Base-by-base conservation (phyloP, 305 asterid genomes). In the Fraxinus sp. region DNA sequence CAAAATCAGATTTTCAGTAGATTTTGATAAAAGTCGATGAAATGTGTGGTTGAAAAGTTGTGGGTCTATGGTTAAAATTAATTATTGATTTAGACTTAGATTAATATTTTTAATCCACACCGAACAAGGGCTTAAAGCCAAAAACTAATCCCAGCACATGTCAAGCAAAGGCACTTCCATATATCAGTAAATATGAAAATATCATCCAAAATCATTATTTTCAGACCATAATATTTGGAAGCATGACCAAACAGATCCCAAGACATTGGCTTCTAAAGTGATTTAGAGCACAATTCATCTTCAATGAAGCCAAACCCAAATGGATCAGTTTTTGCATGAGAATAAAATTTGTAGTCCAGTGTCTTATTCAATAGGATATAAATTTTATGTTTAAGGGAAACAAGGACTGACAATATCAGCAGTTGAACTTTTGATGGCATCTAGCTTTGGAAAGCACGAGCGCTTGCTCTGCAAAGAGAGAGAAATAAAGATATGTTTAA, bases 361-460 rank as follows among this genome's bases (percentile, higher is more conserved):
- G 41, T 14, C 16, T 26, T 68, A 26, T 68, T 28, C 3, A 3
- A 68, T 64, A 68, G 75, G 30, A 68, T 30, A 68, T 66, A 13
- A 66, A 66, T 26, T 66, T 64, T 68, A 26, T n/a, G 39, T 72
- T 71, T 43, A 74, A 77, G 74, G 64, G 70, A 71, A 77, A 81
- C 18, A 1, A 66, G 28, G 83, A 82, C 99, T 91, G 91, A 96
- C 99, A 77, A 96, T 89, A 86, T 96, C 99, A 73, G 96, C 97
- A 16, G 99, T 92, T 36, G 98, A 98, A 87, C 92, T 91, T 88
- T 92, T 93, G 87, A 96, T 92, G 55, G 97, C 97, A 79, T 93
- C 98, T 82, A 94, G 80, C 83, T 96, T 96, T 8, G 99, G 98
- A 83, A 90, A 94, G 90, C 99, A 92, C n/a, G 98, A 32, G 43